phyloP scores from a whole-genome alignment of 768 basidiomycete genomes.

The Trametes coccinea region DNA sequence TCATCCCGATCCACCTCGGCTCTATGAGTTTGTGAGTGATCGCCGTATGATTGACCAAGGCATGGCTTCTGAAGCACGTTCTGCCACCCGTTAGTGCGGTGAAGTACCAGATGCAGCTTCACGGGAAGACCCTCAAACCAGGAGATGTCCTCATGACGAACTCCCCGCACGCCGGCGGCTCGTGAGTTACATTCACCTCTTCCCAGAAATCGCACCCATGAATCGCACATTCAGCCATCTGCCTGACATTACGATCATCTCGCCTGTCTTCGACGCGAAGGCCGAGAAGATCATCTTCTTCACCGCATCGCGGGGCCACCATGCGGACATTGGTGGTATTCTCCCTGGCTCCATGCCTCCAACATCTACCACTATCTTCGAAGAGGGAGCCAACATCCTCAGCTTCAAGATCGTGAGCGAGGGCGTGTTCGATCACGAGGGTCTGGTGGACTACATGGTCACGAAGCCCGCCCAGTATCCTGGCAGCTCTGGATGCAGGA shows the following conservation, averaged over 20 bases:
- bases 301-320: slow-evolving; percentile 91
- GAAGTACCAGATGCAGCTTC: slow-evolving; percentile 83
- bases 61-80: background rate
- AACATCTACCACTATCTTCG: slow-evolving; percentile 84
- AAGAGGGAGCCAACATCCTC: slow-evolving; percentile 91
- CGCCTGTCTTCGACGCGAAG: slow-evolving; percentile 77
- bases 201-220: background rate
- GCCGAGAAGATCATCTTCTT: slow-evolving; percentile 82
- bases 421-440: slow-evolving; percentile 77
- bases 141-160: slow-evolving; percentile 96
- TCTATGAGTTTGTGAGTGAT: slow-evolving; percentile 85
- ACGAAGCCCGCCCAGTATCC: slow-evolving; percentile 79
- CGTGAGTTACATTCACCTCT: slow-evolving; percentile 50
- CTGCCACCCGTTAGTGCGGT: slow-evolving; percentile 55
- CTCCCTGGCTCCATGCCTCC: slow-evolving; percentile 96
- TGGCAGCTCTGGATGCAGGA: slow-evolving; percentile 84
- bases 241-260: slow-evolving; percentile 92
- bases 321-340: slow-evolving; percentile 93
- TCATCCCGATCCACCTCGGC: slow-evolving; percentile 84
- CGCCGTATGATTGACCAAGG: too few species aligned
- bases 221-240: slow-evolving; percentile 50
- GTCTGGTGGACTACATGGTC: slow-evolving; percentile 77
- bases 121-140: slow-evolving; percentile 71
- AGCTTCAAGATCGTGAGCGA: slow-evolving; percentile 89
- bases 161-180: slow-evolving; percentile 85